Conservation (phyloP, 768 basidiomycete genomes). For the Boletus eberwhitei region DNA sequence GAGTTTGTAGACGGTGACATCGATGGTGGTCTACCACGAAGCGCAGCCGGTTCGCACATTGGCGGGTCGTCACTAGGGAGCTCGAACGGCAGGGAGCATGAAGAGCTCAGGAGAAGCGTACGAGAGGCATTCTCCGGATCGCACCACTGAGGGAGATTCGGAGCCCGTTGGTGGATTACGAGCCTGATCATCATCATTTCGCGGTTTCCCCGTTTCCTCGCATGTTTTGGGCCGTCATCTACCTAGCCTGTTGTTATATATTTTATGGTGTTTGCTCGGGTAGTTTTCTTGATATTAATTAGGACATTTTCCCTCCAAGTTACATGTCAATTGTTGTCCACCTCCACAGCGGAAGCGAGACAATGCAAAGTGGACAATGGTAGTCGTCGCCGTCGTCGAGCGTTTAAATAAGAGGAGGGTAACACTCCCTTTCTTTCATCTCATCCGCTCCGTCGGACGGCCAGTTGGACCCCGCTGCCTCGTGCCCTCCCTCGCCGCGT, state of each 20-base stretch:
- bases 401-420: no score
- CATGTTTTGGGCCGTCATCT: not conserved
- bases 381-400: not conserved
- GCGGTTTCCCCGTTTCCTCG: not conserved
- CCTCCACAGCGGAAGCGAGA: not conserved
- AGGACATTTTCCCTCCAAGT: not conserved
- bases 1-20: constrained; percentile 80
- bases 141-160: constrained; percentile 32
- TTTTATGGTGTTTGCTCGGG: constrained; percentile 10
- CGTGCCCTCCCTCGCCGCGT: constrained; percentile 18
- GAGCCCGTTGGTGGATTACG: not conserved
- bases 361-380: not conserved
- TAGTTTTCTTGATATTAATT: constrained; percentile 3
- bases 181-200: not conserved
- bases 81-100: constrained; percentile 60
- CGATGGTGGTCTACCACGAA: constrained; percentile 57
- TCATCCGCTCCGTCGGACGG: not conserved
- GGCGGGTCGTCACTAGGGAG: constrained; percentile 68
- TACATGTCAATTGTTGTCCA: not conserved
- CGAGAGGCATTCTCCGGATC: constrained; percentile 75
- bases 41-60: constrained; percentile 61
- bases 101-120: constrained; percentile 78
- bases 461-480: constrained; percentile 7
- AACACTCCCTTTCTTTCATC: no score
- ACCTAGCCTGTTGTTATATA: constrained; percentile 4